phyloP scores from a whole-genome alignment of 1,284 basidiomycete genomes.

The Mixia osmundae region DNA sequence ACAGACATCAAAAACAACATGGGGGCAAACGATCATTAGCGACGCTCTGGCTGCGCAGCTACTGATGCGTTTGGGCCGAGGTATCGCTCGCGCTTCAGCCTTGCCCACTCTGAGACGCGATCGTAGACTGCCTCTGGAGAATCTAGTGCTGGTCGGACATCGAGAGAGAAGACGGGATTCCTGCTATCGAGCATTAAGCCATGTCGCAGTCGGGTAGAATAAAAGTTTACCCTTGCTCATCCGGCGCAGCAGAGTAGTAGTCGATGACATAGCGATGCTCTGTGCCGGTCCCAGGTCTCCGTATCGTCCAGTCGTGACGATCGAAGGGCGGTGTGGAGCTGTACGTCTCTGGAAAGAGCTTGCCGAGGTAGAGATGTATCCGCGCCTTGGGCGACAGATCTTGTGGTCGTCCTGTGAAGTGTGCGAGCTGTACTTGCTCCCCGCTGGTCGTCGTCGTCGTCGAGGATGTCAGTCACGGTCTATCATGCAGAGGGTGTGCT shows the following conservation, averaged over 20 bases:
- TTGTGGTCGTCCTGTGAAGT: slow-evolving; percentile 75
- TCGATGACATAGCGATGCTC: slow-evolving; percentile 78
- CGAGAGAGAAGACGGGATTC: slow-evolving; percentile 70
- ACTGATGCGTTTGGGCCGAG: too few species aligned
- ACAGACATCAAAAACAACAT: too few species aligned
- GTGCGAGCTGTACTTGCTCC: slow-evolving; percentile 39
- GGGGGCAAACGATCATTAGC: too few species aligned
- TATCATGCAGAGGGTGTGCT: slow-evolving; percentile 15
- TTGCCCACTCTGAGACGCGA: slow-evolving; percentile 17
- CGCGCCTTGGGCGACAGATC: slow-evolving; percentile 59
- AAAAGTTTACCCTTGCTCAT: slow-evolving; percentile 37
- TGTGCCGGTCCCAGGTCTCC: slow-evolving; percentile 38
- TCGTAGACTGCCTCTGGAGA: slow-evolving; percentile 13
- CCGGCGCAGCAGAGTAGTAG: slow-evolving; percentile 72
- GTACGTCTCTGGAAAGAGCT: slow-evolving; percentile 67
- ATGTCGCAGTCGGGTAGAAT: not conserved
- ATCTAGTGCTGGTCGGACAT: slow-evolving; percentile 32
- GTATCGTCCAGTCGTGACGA: slow-evolving; percentile 93
- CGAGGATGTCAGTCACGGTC: too few species aligned
- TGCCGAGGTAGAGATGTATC: slow-evolving; percentile 58
- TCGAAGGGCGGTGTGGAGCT: slow-evolving; percentile 82
- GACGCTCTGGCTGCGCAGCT: too few species aligned
- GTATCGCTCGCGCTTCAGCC: slow-evolving; percentile 14
- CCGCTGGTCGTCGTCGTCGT: slow-evolving; percentile 20
- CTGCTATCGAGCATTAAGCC: slow-evolving; percentile 1